These are phyloP conservation scores for Miscanthus lutarioriparius DNA, from an alignment of 176 grass and related monocot genomes.

Conservation along the genomic window DNA sequence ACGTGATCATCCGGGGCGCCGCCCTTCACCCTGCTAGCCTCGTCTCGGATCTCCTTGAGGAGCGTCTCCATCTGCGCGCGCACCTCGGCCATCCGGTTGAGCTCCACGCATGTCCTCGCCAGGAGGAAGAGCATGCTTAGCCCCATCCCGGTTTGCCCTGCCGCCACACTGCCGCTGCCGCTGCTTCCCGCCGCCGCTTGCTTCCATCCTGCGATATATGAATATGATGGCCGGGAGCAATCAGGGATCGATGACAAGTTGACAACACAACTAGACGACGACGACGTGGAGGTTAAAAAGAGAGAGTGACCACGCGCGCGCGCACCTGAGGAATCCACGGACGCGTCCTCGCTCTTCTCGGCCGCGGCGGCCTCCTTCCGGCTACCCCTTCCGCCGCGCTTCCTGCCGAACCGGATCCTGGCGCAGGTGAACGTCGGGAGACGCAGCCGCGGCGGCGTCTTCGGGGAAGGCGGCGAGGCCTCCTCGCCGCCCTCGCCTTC, in stretches of 20 bases:
- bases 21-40: constrained; percentile 22
- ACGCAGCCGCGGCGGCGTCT: constrained; percentile 33
- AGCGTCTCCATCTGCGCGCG: constrained; percentile 60
- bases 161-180: background rate
- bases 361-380: background rate
- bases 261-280: background rate
- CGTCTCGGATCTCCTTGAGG: constrained; percentile 44
- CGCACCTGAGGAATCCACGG: background rate
- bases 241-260: background rate
- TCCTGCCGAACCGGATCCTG: constrained; percentile 32
- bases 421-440: constrained; percentile 47
- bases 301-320: background rate
- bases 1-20: background rate
- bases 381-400: background rate
- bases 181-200: background rate
- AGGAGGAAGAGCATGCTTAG: constrained; percentile 50
- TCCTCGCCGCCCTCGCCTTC: constrained; percentile 16
- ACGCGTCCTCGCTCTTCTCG: constrained; percentile 13
- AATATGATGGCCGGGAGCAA: background rate
- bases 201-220: background rate
- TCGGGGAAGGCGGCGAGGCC: background rate
- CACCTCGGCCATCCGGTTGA: constrained; percentile 65
- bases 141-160: constrained; percentile 39
- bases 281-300: background rate
- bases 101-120: constrained; percentile 44